Conservation (phyloP, 1,284 basidiomycete genomes). For the Tilletia horrida region DNA sequence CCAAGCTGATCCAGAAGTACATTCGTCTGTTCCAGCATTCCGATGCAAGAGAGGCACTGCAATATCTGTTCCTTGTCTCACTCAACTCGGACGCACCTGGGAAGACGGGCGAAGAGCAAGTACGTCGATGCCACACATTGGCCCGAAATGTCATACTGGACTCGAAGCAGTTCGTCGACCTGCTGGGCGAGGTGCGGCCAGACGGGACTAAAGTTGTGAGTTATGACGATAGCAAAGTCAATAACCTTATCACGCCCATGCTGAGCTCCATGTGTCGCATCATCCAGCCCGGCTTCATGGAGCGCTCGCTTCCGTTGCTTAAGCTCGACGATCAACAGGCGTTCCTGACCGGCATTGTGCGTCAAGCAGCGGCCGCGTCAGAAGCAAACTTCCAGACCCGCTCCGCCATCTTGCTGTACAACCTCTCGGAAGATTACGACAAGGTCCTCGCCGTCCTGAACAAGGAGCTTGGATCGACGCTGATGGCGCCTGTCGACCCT, state of each 20-base stretch:
- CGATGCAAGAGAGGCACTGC: slow-evolving; percentile 86
- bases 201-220: slow-evolving; percentile 72
- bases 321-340: slow-evolving; percentile 69
- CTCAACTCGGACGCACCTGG: slow-evolving; percentile 67
- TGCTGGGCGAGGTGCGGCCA: slow-evolving; percentile 82
- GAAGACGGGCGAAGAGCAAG: slow-evolving; percentile 72
- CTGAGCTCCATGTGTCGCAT: background rate
- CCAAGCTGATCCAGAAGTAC: slow-evolving; percentile 86
- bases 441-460: slow-evolving; percentile 85
- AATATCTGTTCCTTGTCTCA: slow-evolving; percentile 88
- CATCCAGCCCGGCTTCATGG: slow-evolving; percentile 76
- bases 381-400: slow-evolving; percentile 68
- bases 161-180: slow-evolving; percentile 74
- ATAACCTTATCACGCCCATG: background rate
- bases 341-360: slow-evolving; percentile 78
- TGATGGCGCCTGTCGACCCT: slow-evolving; percentile 40
- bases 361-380: slow-evolving; percentile 73
- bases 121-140: slow-evolving; percentile 79
- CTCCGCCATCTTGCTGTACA: slow-evolving; percentile 92
- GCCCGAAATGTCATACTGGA: slow-evolving; percentile 82
- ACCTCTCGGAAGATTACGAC: slow-evolving; percentile 85
- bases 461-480: slow-evolving; percentile 74
- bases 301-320: slow-evolving; percentile 74
- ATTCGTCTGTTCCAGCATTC: slow-evolving; percentile 83
- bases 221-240: background rate